These are phyloP conservation scores for Lanmaoa pseudosensibilis DNA, from an alignment of 768 basidiomycete species.

Conservation along the genomic window DNA sequence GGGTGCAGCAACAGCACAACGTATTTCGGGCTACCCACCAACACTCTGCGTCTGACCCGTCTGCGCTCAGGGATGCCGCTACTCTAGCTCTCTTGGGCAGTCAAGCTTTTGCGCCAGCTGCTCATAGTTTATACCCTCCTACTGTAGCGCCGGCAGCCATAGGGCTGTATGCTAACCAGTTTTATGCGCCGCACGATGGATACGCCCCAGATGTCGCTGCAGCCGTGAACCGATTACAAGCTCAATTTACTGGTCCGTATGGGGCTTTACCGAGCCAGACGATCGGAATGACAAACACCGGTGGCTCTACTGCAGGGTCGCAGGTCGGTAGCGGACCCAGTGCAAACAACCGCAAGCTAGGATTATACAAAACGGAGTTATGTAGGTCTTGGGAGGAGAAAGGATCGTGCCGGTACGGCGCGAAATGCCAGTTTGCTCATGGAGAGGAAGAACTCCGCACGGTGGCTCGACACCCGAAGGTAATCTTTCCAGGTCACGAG, in stretches of 20 bases:
- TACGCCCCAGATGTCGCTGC: constrained; percentile 55
- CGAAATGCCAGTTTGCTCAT: constrained; percentile 92
- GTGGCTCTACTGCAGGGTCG: constrained; percentile 27
- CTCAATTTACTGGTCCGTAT: constrained; percentile 55
- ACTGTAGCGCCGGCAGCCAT: constrained; percentile 45
- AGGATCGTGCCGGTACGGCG: constrained; percentile 78
- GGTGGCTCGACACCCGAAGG: constrained; percentile 89
- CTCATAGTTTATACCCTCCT: constrained; percentile 55
- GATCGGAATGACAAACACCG: constrained; percentile 44
- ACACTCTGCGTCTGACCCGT: constrained; percentile 82
- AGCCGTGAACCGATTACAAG: constrained; percentile 63
- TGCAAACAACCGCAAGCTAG: constrained; percentile 88
- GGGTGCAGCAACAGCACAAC: constrained; percentile 78
- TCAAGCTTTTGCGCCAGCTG: constrained; percentile 50
- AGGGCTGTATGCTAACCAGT: constrained; percentile 70
- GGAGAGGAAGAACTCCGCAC: constrained; percentile 85
- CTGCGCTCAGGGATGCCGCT: constrained; percentile 69
- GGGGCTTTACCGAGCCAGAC: constrained; percentile 46
- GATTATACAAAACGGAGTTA: constrained; percentile 87
- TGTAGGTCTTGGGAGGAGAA: constrained; percentile 95
- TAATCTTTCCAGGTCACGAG: constrained; percentile 31
- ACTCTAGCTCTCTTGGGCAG: constrained; percentile 62
- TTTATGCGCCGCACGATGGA: constrained; percentile 60
- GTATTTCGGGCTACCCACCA: constrained; percentile 74
- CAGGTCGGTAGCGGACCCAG: constrained; percentile 65